Conservation (phyloP, 768 basidiomycete species). For the Boletus tomentosulus region DNA sequence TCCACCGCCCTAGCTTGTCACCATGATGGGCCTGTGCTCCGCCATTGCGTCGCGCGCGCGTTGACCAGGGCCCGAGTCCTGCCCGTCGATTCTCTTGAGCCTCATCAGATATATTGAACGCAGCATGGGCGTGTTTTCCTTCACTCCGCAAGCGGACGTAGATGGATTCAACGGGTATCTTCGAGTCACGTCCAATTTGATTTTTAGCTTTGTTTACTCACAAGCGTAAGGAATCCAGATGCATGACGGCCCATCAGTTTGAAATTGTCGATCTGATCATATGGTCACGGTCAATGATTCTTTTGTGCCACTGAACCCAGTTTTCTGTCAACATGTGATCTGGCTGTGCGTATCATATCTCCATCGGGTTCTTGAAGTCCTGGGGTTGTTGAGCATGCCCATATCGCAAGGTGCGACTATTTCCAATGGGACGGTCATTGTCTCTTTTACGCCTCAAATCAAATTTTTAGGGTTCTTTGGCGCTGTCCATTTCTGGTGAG, state of each 20-base stretch:
- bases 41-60: constrained; percentile 2
- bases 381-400: constrained; percentile 15
- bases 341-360: constrained; percentile 23
- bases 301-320: not conserved
- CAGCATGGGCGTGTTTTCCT: constrained; percentile 18
- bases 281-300: not conserved
- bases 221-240: not conserved
- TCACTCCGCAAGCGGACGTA: constrained; percentile 9
- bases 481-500: not conserved
- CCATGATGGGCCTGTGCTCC: not conserved
- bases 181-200: constrained; percentile 2
- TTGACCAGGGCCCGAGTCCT: constrained; percentile 15
- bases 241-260: constrained; percentile 3
- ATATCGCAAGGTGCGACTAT: constrained; percentile 15
- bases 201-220: not conserved
- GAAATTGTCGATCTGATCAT: constrained; percentile 17
- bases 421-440: not conserved
- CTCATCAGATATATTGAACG: constrained; percentile 1
- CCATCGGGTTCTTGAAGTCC: constrained; percentile 16
- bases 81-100: constrained; percentile 10
- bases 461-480: not conserved
- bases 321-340: constrained; percentile 7
- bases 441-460: not conserved
- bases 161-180: constrained; percentile 11
- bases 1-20: constrained; percentile 4